Conservation (phyloP, 2,329 filamentous ascomycete species). For the Cadophora gregata region DNA sequence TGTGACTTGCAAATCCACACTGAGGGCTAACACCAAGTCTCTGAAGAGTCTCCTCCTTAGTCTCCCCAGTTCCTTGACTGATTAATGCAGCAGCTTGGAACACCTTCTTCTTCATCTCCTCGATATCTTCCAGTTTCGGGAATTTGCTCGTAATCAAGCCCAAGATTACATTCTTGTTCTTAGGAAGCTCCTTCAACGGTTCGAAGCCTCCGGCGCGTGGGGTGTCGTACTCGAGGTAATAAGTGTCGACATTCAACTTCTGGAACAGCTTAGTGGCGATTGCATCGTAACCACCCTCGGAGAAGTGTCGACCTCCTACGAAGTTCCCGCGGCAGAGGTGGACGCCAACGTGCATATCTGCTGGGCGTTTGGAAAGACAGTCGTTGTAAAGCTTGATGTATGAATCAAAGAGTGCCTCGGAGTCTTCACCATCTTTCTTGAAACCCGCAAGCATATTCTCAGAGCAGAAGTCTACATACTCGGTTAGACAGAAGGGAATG, state of each 20-base stretch:
- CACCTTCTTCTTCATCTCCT: slow-evolving; percentile 64
- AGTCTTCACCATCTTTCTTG: slow-evolving; percentile 70
- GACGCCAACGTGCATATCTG: slow-evolving; percentile 77
- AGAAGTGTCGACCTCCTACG: slow-evolving; percentile 69
- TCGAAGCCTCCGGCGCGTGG: slow-evolving; percentile 69
- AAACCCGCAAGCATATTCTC: slow-evolving; percentile 74
- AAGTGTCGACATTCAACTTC: slow-evolving; percentile 67
- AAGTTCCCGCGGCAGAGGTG: slow-evolving; percentile 77
- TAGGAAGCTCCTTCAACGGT: slow-evolving; percentile 65
- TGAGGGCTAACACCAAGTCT: slow-evolving; percentile 73
- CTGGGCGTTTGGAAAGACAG: slow-evolving; percentile 64
- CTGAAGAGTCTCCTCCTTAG: slow-evolving; percentile 69
- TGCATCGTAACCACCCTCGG: slow-evolving; percentile 69
- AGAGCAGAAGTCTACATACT: slow-evolving; percentile 69
- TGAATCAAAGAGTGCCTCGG: slow-evolving; percentile 73
- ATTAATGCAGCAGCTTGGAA: slow-evolving; percentile 69
- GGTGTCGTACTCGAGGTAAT: slow-evolving; percentile 72
- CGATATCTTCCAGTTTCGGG: slow-evolving; percentile 65
- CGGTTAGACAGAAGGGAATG: slow-evolving; percentile 27
- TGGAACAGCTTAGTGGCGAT: slow-evolving; percentile 71
- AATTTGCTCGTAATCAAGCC: slow-evolving; percentile 70
- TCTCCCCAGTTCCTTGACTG: slow-evolving; percentile 69
- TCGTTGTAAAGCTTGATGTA: slow-evolving; percentile 83
- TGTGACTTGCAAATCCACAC: slow-evolving; percentile 61
- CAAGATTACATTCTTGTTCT: slow-evolving; percentile 66